phyloP scores from a whole-genome alignment of 441 rosid species.

The Erodium chrysanthum region DNA sequence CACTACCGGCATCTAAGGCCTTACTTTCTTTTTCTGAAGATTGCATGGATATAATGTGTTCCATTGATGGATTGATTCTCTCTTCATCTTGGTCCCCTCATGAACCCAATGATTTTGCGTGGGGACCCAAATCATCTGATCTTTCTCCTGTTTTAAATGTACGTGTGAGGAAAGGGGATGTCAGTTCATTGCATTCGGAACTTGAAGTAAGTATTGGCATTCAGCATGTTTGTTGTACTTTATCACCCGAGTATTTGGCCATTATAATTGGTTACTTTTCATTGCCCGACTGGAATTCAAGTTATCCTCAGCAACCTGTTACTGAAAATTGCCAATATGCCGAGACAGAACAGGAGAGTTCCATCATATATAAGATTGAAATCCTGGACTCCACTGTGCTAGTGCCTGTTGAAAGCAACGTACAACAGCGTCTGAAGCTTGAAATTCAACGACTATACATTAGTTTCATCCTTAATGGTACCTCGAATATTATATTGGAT shows the following conservation, averaged over 20 bases:
- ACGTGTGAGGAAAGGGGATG: constrained; percentile 46
- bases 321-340: constrained; percentile 22
- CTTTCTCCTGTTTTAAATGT: constrained; percentile 59
- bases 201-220: constrained; percentile 77
- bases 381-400: constrained; percentile 61
- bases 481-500: constrained; percentile 31
- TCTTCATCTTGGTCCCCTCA: constrained; percentile 62
- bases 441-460: constrained; percentile 52
- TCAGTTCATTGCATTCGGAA: constrained; percentile 36
- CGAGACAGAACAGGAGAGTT: constrained; percentile 21
- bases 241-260: constrained; percentile 67
- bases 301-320: constrained; percentile 29
- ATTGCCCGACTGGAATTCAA: constrained; percentile 65
- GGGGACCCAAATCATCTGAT: constrained; percentile 56
- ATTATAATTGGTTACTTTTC: constrained; percentile 79
- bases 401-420: constrained; percentile 46
- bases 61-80: constrained; percentile 56
- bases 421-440: constrained; percentile 41
- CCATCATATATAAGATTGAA: constrained; percentile 61
- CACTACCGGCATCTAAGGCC: constrained; percentile 41
- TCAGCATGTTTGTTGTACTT: constrained; percentile 72
- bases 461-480: constrained; percentile 36
- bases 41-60: constrained; percentile 53
- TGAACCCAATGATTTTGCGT: constrained; percentile 44
- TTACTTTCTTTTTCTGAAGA: constrained; percentile 39